These are phyloP conservation scores for Populus hybrid DNA, from an alignment of 441 rosid species.

Conservation along the genomic window DNA sequence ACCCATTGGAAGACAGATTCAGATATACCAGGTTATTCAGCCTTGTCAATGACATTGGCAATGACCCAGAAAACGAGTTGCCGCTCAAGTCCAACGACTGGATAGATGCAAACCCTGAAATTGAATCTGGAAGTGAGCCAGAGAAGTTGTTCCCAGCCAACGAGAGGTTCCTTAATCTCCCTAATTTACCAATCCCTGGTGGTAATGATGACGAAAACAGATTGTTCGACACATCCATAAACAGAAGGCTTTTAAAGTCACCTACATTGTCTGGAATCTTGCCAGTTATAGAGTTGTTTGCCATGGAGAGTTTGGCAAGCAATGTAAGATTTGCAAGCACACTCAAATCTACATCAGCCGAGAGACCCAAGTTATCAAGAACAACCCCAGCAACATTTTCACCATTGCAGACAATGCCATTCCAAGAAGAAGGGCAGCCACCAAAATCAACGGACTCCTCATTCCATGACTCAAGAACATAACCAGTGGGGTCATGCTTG, in stretches of 20 bases:
- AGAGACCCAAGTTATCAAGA: conserved; percentile 70
- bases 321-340: conserved; percentile 75
- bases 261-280: conserved; percentile 60
- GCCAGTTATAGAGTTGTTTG: conserved; percentile 80
- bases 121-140: conserved; percentile 66
- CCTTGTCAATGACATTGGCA: conserved; percentile 58
- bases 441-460: conserved; percentile 93
- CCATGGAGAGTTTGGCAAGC: conserved; percentile 89
- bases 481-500: conserved; percentile 92
- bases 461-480: conserved; percentile 88
- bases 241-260: conserved; percentile 65
- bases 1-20: conserved; percentile 72
- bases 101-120: conserved; percentile 61
- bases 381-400: conserved; percentile 90
- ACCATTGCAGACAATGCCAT: conserved; percentile 89
- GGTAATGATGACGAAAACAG: conserved; percentile 67
- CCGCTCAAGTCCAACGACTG: conserved; percentile 85
- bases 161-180: conserved; percentile 64
- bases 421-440: conserved; percentile 98
- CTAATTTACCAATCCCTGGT: conserved; percentile 55
- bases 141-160: conserved; percentile 91
- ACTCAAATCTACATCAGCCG: conserved; percentile 78
- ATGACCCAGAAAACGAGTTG: conserved; percentile 73
- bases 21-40: conserved; percentile 56
- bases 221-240: conserved; percentile 77